These are phyloP conservation scores for Daedaleopsis sinensis DNA, from an alignment of 768 basidiomycete species.

Conservation along the genomic window DNA sequence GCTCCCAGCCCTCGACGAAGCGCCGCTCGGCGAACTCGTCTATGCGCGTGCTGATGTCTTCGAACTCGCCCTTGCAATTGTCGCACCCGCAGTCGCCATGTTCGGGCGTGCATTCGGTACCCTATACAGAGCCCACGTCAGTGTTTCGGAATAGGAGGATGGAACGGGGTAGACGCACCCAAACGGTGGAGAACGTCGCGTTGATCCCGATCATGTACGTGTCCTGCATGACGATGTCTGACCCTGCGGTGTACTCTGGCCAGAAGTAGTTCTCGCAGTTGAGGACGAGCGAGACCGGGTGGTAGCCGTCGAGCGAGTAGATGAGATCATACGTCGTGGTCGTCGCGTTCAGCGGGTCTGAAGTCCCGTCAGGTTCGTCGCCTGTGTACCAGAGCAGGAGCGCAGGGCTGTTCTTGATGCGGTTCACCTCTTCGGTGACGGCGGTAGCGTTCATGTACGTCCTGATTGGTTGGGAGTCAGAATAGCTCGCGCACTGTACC, in stretches of 20 bases:
- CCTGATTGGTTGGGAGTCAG: conserved; percentile 34
- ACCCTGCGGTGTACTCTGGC: conserved; percentile 56
- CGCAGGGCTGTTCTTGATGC: conserved; percentile 66
- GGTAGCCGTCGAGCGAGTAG: conserved; percentile 54
- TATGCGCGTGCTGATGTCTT: conserved; percentile 70
- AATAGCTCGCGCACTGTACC: not conserved
- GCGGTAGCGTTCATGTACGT: conserved; percentile 66
- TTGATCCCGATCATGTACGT: conserved; percentile 60
- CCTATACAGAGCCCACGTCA: not conserved
- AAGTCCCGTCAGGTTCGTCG: conserved; percentile 75
- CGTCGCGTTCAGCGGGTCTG: conserved; percentile 68
- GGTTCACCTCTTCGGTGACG: conserved; percentile 69
- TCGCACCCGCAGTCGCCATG: conserved; percentile 80
- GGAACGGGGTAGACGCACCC: conserved; percentile 33
- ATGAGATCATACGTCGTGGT: conserved; percentile 47
- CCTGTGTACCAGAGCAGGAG: conserved; percentile 76
- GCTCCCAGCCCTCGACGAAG: conserved; percentile 67
- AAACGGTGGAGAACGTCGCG: conserved; percentile 61
- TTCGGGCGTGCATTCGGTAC: conserved; percentile 60
- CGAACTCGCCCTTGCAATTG: conserved; percentile 66
- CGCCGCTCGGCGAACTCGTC: conserved; percentile 64
- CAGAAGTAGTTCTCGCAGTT: conserved; percentile 68
- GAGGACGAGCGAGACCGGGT: conserved; percentile 57
- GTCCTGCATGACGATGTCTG: conserved; percentile 75
- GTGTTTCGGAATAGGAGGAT: too few species aligned